Evolutionary conservation across 306 rosid genomes (phyloP), one percentile per base, ranked within the genome.

Genomic region (Prunus mume): DNA sequence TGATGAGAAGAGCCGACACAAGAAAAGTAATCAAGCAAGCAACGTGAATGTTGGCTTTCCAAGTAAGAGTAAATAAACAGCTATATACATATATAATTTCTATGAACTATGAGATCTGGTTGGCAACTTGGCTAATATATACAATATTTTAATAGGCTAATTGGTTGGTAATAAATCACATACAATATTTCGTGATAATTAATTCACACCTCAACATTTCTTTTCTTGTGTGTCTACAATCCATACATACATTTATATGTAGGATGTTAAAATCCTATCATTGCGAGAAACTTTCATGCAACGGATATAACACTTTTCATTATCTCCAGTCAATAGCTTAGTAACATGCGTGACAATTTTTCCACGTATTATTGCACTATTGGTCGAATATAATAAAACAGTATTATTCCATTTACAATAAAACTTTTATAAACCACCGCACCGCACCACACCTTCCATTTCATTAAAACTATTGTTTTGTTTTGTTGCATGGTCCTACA

Each of bases 371-470:
- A 34, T 34, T 34, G 2, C 9, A 34, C 6, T 34, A 34, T 34
- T 6, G 0, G 0, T 0, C 0, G 0, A 0, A 38, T 0, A 1
- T 38, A 38, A 7, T 9, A 7, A 38, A 38, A 38, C 0, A 38
- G 0, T 38, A 38, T 38, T 7, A 38, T 6, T 34, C 0, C 0
- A 2, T 0, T 38, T 38, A 38, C 9, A 38, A 38, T 1, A 38
- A 6, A 38, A 7, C 2, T 38, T 38, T 38, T 38, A 1, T 38
- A 9, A 6, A 38, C 43, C 43, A 38, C 43, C 43, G 9, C 43
- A 34, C 43, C 43, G 2, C 28, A 56, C 62, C 62, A 13, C 14
- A 56, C 28, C 28, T 20, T 56, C 38, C 34, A 0, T 56, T 56
- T 30, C 34, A 0, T 10, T n/a, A 56, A 10, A 56, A 56, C 5